Conservation (phyloP, 805 yeast genomes). For the Cephaloascus fragrans region DNA sequence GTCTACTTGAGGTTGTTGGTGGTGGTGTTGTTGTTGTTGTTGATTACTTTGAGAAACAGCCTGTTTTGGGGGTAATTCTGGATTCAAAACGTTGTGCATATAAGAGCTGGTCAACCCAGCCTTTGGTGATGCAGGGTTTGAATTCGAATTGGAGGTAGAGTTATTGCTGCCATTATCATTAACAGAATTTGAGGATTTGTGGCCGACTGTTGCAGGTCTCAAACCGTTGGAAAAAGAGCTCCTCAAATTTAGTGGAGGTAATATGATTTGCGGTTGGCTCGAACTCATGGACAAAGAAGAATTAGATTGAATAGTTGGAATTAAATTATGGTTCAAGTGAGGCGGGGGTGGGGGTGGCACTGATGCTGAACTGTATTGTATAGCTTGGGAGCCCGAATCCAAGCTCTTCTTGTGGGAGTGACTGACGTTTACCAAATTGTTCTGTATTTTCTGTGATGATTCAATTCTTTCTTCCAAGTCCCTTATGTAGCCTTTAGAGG, state of each 20-base stretch:
- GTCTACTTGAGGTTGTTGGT: constrained; percentile 5
- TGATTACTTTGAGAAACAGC: not conserved
- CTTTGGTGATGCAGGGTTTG: not conserved
- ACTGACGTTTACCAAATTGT: not conserved
- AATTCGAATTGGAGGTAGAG: constrained; percentile 1
- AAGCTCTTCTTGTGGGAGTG: not conserved
- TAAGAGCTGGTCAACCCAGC: not conserved
- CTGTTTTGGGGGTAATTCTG: not conserved
- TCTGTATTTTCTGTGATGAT: constrained; percentile 1
- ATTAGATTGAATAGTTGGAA: too few species aligned
- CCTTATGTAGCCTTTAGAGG: constrained; percentile 60
- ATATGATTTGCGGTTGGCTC: constrained; percentile 1
- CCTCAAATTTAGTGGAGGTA: constrained; percentile 1
- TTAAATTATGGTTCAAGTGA: not conserved
- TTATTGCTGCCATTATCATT: not conserved
- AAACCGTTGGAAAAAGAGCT: constrained; percentile 10
- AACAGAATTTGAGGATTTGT: not conserved
- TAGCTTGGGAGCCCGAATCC: not conserved
- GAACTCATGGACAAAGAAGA: not conserved
- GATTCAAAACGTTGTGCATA: not conserved
- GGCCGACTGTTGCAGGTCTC: constrained; percentile 13
- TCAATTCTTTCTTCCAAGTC: constrained; percentile 28
- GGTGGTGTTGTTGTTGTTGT: constrained; percentile 4
- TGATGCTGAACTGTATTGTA: not conserved
- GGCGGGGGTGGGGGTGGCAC: not conserved